Conservation (phyloP, 805 yeast species). For the Kazachstania martiniae region DNA sequence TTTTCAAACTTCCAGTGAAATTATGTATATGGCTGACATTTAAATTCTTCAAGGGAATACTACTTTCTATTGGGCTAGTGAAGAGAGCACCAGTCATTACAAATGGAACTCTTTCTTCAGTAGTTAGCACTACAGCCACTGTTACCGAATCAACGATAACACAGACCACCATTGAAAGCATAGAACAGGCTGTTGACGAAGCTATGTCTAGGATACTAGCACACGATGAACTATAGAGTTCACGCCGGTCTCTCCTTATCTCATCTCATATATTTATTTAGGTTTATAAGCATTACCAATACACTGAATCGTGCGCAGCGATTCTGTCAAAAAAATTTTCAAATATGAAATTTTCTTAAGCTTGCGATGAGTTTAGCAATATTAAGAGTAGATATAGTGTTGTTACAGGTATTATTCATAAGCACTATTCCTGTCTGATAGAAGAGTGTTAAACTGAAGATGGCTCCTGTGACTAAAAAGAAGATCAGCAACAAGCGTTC, state of each 20-base stretch:
- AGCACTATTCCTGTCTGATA: too few relatives aligned
- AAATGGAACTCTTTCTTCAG: neutral
- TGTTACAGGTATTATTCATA: too few relatives aligned
- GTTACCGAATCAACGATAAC: neutral
- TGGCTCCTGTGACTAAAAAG: conserved; percentile 14
- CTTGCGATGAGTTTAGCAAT: conserved; percentile 4
- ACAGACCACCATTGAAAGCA: conserved; percentile 1
- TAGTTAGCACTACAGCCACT: conserved; percentile 1
- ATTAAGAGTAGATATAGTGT: too few relatives aligned
- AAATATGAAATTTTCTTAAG: conserved; percentile 1
- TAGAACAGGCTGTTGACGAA: conserved; percentile 16
- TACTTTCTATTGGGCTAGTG: conserved; percentile 20
- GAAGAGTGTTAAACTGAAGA: conserved; percentile 2
- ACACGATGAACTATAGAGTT: conserved; percentile 18
- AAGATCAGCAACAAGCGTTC: conserved; percentile 9
- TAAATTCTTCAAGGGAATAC: conserved; percentile 29
- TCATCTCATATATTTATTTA: neutral
- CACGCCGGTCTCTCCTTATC: too few relatives aligned
- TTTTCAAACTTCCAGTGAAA: conserved; percentile 25
- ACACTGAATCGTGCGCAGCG: neutral
- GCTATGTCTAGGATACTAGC: conserved; percentile 18
- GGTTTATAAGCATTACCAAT: neutral
- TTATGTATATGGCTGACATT: conserved; percentile 24
- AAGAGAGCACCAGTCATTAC: conserved; percentile 3
- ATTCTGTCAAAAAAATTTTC: neutral